A percentile compares a stretch with the other conserved stretches of the same genome.
These are phyloP conservation scores for Acanthamoeba lenticulata DNA, from an alignment of 208 protist genomes.

Conservation along the genomic window DNA sequence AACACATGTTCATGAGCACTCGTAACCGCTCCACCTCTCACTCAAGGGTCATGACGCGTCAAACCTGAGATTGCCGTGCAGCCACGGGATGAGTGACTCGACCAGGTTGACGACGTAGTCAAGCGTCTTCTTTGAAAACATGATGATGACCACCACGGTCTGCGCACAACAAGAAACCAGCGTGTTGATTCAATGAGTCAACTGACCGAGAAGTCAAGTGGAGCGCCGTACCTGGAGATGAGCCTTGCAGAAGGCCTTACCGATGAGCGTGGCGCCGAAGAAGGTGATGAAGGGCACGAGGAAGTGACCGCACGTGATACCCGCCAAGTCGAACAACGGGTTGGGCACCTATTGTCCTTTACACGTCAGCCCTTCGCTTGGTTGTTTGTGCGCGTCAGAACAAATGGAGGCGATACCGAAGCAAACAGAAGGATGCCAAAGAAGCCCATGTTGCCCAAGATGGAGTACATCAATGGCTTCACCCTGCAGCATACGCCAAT, in stretches of 20 bases:
- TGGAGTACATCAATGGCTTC: background rate
- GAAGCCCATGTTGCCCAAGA: conserved; percentile 90
- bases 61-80: background rate
- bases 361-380: conserved; percentile 83
- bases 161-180: background rate
- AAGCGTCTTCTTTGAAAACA: conserved; percentile 19
- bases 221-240: conserved; percentile 9
- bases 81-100: background rate
- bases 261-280: conserved; percentile 95
- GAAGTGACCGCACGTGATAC: conserved; percentile 96
- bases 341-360: conserved; percentile 93
- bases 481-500: no score
- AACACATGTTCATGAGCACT: no score
- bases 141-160: conserved; percentile 3
- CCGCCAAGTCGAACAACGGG: conserved; percentile 97
- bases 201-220: background rate
- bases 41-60: background rate
- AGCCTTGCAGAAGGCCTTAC: conserved; percentile 91
- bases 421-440: conserved; percentile 94
- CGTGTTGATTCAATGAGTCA: background rate
- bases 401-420: conserved; percentile 68
- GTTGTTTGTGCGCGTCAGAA: background rate
- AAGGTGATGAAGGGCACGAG: conserved; percentile 97
- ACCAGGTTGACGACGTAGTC: conserved; percentile 4
- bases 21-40: no score